Base-by-base conservation (phyloP, 495 filamentous ascomycete genomes). In the Penicillium verhagenii region DNA sequence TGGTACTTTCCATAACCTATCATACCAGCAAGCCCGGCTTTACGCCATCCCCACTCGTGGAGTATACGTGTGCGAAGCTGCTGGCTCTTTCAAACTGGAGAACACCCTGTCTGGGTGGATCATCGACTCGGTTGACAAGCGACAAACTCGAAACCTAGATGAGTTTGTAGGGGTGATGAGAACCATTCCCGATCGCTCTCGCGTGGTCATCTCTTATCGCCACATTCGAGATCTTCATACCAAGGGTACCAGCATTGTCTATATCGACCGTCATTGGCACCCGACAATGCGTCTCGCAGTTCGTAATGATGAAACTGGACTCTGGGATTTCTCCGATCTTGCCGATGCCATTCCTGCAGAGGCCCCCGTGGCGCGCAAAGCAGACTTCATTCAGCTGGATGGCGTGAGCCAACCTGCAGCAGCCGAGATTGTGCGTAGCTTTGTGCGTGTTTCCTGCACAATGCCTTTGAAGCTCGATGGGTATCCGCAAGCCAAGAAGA, bases 401-500 rank as follows among this genome's bases (percentile, higher is more conserved):
- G 90, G 91, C 62, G 86, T 91, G n/a, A 87, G 85, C 49, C 86
- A 96, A 66, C 89, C 91, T 19, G 90, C 91, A 38, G 91, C 92
- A 5, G 91, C 91, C 8, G 92, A 96, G 63, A 82, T 97, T 56
- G 87, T 99, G 39, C 84, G 91, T 54, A 96, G 91, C 68, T 99
- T 99, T 64, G 94, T 99, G 29, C 86, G 93, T 8, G 86, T 99
- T 25, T 85, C 86, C 16, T 96, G 92, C 58, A 86, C 85, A 18
- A 91, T 97, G 87, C 94, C 94, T 2, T 70, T 97, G 53, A 97
- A 97, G 73, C 80, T 99, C 3, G 95, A 99, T 67, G 94, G 94
- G 31, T 99, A 96, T 64, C 95, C 94, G 1, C 87, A 91, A 64
- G 85, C 91, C 37, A 80, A 90, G 37, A 96, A 96, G 77, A 92